Evolutionary conservation across 768 basidiomycete genomes (phyloP).

Genomic region (Termitomyces sp.): DNA sequence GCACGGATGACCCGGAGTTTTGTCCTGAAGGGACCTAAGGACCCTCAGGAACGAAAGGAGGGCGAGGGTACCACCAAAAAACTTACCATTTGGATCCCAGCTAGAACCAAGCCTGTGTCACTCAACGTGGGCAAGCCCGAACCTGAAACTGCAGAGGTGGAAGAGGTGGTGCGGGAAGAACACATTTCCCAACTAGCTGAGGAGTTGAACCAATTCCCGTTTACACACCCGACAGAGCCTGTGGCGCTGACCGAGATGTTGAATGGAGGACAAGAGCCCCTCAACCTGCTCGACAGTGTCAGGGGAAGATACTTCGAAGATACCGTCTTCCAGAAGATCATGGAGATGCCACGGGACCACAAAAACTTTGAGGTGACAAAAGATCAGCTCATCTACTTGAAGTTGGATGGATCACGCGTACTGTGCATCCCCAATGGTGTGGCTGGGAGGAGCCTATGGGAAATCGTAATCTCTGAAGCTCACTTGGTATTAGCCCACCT

Average conservation of each 20-base stretch:
- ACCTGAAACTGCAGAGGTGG: too few relatives aligned
- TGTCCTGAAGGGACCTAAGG: conserved; percentile 11
- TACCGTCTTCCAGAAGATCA: neutral
- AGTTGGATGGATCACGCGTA: neutral
- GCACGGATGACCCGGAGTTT: conserved; percentile 10
- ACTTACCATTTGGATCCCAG: conserved; percentile 10
- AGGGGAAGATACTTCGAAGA: neutral
- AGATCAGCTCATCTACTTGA: neutral
- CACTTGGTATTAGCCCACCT: neutral
- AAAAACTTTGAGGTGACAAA: neutral
- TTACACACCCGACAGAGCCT: neutral
- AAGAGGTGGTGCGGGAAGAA: too few relatives aligned
- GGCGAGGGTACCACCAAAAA: conserved; percentile 11
- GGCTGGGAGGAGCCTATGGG: neutral
- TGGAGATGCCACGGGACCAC: neutral
- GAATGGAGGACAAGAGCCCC: neutral
- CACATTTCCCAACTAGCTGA: neutral
- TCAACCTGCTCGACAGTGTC: neutral
- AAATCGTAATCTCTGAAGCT: neutral
- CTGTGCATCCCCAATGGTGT: neutral
- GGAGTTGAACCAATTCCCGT: neutral
- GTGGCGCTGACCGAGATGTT: neutral
- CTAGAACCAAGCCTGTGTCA: neutral
- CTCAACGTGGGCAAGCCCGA: too few relatives aligned
- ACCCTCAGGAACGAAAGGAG: conserved; percentile 4